Conservation (phyloP, 139 green algal species). For the Chlamydomonas asymmetrica region DNA sequence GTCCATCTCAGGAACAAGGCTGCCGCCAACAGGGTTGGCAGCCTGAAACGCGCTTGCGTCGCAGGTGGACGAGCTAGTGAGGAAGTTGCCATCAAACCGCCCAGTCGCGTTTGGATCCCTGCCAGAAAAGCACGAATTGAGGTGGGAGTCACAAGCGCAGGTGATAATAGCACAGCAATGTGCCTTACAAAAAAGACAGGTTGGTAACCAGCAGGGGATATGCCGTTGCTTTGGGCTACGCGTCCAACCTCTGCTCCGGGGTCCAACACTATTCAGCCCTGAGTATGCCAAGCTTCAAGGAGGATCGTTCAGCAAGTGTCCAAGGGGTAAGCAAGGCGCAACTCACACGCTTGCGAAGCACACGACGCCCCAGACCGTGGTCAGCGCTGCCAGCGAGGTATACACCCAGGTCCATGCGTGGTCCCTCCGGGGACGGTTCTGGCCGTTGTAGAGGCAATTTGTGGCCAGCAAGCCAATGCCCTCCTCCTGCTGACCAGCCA, state of each 20-base stretch:
- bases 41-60: not conserved
- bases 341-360: not conserved
- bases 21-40: not conserved
- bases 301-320: not conserved
- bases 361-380: not conserved
- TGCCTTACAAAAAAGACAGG: too few species aligned
- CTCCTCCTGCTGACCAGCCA: not conserved
- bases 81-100: not conserved
- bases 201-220: not conserved
- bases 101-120: not conserved
- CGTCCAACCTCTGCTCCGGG: not conserved
- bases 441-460: not conserved
- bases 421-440: conserved; percentile 8
- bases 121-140: too few species aligned
- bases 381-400: not conserved
- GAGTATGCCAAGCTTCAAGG: not conserved
- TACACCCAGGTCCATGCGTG: not conserved
- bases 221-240: not conserved
- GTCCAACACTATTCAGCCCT: not conserved
- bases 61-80: not conserved
- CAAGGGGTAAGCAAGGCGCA: not conserved
- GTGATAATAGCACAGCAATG: too few species aligned
- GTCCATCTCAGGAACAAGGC: not conserved
- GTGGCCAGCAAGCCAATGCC: not conserved
- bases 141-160: too few species aligned